These are phyloP conservation scores for Russula emetica DNA, from an alignment of 768 basidiomycete genomes.

Conservation along the genomic window DNA sequence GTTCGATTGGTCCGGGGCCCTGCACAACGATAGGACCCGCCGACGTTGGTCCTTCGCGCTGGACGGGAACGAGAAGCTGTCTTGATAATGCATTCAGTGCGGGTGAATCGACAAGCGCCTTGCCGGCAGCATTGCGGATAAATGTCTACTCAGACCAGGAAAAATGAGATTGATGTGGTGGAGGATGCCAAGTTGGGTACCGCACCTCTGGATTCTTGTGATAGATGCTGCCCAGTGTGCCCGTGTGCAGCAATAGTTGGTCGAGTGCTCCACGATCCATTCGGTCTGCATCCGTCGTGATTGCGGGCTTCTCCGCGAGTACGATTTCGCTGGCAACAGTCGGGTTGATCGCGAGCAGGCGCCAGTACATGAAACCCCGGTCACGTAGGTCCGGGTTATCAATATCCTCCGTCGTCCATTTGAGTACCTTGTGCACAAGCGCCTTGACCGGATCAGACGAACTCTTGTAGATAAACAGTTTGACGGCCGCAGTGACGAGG, in stretches of 20 bases:
- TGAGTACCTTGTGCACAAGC: constrained; percentile 90
- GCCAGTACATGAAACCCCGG: constrained; percentile 99
- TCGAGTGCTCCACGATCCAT: constrained; percentile 97
- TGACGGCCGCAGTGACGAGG: constrained; percentile 89
- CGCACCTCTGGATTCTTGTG: constrained; percentile 93
- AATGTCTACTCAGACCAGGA: constrained; percentile 58
- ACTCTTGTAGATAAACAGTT: constrained; percentile 89
- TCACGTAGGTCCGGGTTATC: constrained; percentile 98
- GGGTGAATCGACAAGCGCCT: constrained; percentile 79
- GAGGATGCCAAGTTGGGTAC: neutral
- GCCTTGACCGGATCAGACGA: constrained; percentile 80
- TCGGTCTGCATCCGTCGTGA: constrained; percentile 95
- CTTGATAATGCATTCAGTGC: constrained; percentile 82
- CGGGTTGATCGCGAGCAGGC: constrained; percentile 90
- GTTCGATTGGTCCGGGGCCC: constrained; percentile 62
- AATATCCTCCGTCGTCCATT: constrained; percentile 95
- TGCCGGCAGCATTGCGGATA: constrained; percentile 83
- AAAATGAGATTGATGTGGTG: neutral
- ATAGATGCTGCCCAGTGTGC: constrained; percentile 91
- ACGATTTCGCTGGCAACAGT: constrained; percentile 85
- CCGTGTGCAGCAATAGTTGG: constrained; percentile 89
- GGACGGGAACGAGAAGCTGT: constrained; percentile 59
- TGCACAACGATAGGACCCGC: constrained; percentile 45
- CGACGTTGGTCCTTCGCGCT: constrained; percentile 47
- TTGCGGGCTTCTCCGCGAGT: constrained; percentile 87